phyloP scores from a whole-genome alignment of 768 basidiomycete species.

The Terana coerulea region DNA sequence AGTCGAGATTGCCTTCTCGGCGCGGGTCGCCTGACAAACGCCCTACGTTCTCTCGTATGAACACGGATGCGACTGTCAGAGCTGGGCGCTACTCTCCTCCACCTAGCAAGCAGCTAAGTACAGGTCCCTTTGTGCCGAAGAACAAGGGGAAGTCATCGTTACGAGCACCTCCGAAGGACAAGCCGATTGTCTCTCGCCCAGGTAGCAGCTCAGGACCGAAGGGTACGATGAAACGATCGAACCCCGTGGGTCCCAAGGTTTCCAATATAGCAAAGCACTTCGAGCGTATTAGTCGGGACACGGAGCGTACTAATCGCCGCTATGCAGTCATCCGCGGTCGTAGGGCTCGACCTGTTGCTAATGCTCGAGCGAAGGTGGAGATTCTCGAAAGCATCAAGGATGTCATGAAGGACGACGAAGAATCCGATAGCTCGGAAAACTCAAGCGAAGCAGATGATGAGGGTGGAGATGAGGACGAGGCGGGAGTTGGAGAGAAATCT shows the following conservation, averaged over 20 bases:
- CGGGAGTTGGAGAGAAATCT: constrained; percentile 28
- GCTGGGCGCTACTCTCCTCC: constrained; percentile 15
- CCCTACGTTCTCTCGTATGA: constrained; percentile 18
- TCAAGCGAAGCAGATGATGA: constrained; percentile 60
- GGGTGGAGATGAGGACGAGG: constrained; percentile 56
- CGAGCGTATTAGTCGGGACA: constrained; percentile 76
- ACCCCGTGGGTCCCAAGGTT: constrained; percentile 63
- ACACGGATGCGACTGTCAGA: constrained; percentile 20
- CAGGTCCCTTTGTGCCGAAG: constrained; percentile 27
- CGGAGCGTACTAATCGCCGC: constrained; percentile 68
- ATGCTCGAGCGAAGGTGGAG: constrained; percentile 83
- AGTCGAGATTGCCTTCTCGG: constrained; percentile 62
- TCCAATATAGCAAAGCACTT: constrained; percentile 88
- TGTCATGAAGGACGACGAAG: constrained; percentile 80
- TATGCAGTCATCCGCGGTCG: constrained; percentile 86
- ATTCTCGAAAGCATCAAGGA: constrained; percentile 88
- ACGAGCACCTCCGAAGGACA: constrained; percentile 35
- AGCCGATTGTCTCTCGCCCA: constrained; percentile 34
- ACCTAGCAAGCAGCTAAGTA: constrained; percentile 31
- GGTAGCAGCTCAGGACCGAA: constrained; percentile 41
- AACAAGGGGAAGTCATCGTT: constrained; percentile 33
- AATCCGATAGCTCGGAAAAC: constrained; percentile 37
- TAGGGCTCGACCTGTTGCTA: constrained; percentile 86
- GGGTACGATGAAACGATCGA: constrained; percentile 48
- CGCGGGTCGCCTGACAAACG: constrained; percentile 75